Conservation (phyloP, 129 eudicot genomes). For the Helianthus annuus region HanXRQr2.0-SUNRISE NC_035440.2:163191035-163191534, state of each 20-base stretch:
- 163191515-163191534: conserved; percentile 70
- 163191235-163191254: conserved; percentile 97
- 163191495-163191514: conserved; percentile 67
- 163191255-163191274: conserved; percentile 84
- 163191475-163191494: conserved; percentile 80
- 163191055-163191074: conserved; percentile 92
- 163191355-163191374: conserved; percentile 69
- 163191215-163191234: conserved; percentile 89
- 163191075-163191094: conserved; percentile 34
- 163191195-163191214: conserved; percentile 70
- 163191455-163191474: conserved; percentile 87
- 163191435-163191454: conserved; percentile 73
- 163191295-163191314: conserved; percentile 60
- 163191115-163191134: conserved; percentile 69
- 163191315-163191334: conserved; percentile 84
- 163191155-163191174: conserved; percentile 63
- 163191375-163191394: conserved; percentile 51
- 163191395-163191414: conserved; percentile 51
- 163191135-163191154: conserved; percentile 96
- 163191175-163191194: conserved; percentile 75
- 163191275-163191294: conserved; percentile 54
- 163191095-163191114: background rate
- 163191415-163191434: conserved; percentile 55
- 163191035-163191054: conserved; percentile 70
- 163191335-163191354: conserved; percentile 79